A percentile compares a stretch with the other conserved stretches of the same genome.
These are phyloP conservation scores for Colletotrichum sp. DNA, from an alignment of 2,329 filamentous ascomycete genomes.

Conservation along the genomic window DNA sequence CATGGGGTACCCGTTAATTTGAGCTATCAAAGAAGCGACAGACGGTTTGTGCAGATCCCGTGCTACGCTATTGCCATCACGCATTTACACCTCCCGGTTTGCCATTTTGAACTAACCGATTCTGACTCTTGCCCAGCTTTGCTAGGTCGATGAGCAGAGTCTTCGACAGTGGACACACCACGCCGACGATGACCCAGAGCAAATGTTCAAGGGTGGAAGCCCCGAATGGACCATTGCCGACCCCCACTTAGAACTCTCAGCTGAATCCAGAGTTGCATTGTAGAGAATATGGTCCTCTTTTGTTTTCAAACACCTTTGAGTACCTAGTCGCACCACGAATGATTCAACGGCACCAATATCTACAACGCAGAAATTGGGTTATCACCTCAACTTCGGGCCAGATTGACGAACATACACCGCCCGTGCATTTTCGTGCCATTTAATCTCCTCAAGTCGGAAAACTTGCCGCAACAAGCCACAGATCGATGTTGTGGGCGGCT, in stretches of 20 bases:
- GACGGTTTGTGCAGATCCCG: not conserved
- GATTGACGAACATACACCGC: not conserved
- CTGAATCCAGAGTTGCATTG: not conserved
- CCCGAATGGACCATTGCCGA: not conserved
- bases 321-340: not conserved
- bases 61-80: constrained; percentile 7
- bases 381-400: not conserved
- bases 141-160: not conserved
- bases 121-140: not conserved
- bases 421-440: not conserved
- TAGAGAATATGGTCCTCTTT: not conserved
- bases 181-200: not conserved
- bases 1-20: not conserved
- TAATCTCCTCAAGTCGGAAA: not conserved
- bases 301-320: not conserved
- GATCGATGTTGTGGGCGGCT: not conserved
- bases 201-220: not conserved
- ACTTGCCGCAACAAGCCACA: not conserved
- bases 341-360: not conserved
- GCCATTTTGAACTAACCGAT: not conserved
- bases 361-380: not conserved
- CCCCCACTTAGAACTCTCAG: not conserved
- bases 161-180: not conserved
- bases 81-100: not conserved
- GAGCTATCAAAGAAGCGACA: not conserved